A percentile compares a stretch with the other conserved stretches of the same genome.
phyloP scores from a whole-genome alignment of 2,329 filamentous ascomycete species.

The Pseudogymnoascus sp. region DNA sequence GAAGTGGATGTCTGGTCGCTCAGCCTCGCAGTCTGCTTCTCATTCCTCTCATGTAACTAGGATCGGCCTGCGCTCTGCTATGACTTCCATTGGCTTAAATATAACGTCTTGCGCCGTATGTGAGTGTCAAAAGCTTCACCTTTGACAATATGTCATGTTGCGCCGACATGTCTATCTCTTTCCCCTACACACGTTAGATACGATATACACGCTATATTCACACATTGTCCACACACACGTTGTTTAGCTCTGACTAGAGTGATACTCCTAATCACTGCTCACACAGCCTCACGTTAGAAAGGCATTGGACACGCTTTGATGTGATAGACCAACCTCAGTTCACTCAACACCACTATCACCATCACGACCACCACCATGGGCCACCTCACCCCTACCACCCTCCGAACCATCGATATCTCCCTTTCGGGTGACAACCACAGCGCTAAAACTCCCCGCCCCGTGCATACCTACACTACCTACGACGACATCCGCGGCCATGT shows the following conservation, averaged over 20 bases:
- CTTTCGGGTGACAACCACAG: background rate
- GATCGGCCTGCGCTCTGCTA: background rate
- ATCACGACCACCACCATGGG: background rate
- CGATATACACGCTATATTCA: background rate
- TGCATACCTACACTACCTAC: conserved; percentile 10
- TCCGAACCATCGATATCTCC: background rate
- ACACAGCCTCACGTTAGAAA: no score
- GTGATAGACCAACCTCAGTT: background rate
- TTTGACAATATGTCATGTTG: background rate
- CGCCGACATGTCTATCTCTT: background rate
- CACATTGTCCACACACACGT: no score
- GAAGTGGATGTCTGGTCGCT: background rate
- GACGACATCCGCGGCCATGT: conserved; percentile 5
- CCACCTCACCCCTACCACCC: background rate
- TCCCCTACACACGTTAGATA: background rate
- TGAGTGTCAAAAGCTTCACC: background rate
- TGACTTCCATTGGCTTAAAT: background rate
- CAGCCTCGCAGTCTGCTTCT: background rate
- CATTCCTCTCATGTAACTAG: background rate
- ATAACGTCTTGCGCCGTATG: background rate
- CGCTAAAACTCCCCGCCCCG: background rate
- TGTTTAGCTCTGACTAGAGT: no score
- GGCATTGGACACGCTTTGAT: background rate
- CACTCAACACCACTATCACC: background rate
- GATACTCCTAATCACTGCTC: no score